phyloP scores from a whole-genome alignment of 768 basidiomycete species.

The Boletus sp. region DNA sequence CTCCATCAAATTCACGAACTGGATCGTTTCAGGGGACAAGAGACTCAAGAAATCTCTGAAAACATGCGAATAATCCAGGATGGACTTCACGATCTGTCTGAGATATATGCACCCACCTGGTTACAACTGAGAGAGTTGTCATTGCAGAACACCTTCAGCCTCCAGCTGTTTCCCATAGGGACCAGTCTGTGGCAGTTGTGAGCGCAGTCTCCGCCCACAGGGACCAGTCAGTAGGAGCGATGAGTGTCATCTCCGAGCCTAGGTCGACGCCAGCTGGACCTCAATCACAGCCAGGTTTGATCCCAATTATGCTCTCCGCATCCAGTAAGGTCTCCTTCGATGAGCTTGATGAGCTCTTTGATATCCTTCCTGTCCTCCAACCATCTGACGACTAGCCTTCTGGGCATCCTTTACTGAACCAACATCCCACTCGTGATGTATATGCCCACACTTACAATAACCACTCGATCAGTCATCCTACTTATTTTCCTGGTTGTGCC shows the following conservation, averaged over 20 bases:
- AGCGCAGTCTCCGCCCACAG: constrained; percentile 36
- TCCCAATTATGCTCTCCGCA: constrained; percentile 37
- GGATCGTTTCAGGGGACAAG: constrained; percentile 59
- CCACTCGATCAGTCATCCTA: too few relatives aligned
- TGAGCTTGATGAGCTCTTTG: background rate
- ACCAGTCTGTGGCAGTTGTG: constrained; percentile 47
- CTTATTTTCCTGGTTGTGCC: too few relatives aligned
- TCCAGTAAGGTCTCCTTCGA: too few relatives aligned
- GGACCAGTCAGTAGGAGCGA: constrained; percentile 48
- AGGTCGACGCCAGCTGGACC: constrained; percentile 27
- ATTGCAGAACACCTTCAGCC: constrained; percentile 10
- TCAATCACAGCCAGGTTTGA: constrained; percentile 21
- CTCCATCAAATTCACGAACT: constrained; percentile 61
- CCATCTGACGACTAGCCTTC: constrained; percentile 69
- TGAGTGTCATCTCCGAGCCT: constrained; percentile 12
- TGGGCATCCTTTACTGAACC: too few relatives aligned
- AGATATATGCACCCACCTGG: constrained; percentile 45
- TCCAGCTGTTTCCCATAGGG: constrained; percentile 27
- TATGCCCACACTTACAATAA: too few relatives aligned
- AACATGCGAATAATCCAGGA: constrained; percentile 45
- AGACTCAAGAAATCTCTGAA: constrained; percentile 61
- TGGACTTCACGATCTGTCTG: constrained; percentile 62
- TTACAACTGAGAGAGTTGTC: constrained; percentile 18
- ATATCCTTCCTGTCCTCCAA: constrained; percentile 55
- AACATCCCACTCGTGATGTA: too few relatives aligned